Conservation (phyloP, 441 rosid genomes). For the Viola pubescens region DNA sequence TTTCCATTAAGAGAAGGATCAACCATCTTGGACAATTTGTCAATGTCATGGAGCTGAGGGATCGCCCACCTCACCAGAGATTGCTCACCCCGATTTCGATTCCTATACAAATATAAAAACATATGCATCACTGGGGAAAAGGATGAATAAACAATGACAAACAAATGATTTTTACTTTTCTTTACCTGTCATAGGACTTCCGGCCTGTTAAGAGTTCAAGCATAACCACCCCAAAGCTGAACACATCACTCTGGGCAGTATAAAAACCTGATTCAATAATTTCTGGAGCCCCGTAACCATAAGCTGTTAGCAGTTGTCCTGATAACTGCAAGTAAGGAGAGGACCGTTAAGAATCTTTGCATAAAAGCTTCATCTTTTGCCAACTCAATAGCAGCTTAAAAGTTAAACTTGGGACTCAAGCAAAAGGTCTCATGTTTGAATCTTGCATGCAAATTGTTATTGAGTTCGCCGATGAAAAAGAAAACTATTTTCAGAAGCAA, state of each 20-base stretch:
- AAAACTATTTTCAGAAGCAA: no score
- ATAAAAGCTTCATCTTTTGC: no score
- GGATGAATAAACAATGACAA: background rate
- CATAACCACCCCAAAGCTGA: constrained; percentile 97
- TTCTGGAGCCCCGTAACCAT: constrained; percentile 95
- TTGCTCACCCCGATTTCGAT: constrained; percentile 69
- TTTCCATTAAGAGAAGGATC: constrained; percentile 80
- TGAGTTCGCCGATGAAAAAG: no score
- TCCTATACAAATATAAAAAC: constrained; percentile 27
- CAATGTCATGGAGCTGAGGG: constrained; percentile 89
- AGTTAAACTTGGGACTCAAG: no score
- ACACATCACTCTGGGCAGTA: constrained; percentile 78
- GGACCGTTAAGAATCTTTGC: constrained; percentile 9
- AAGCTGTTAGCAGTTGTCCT: constrained; percentile 68
- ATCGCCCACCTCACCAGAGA: constrained; percentile 96
- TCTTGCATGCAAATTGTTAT: no score
- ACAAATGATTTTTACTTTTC: background rate
- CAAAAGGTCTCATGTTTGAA: no score
- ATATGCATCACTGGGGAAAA: background rate
- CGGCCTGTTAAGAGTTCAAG: constrained; percentile 92
- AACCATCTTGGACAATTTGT: constrained; percentile 88
- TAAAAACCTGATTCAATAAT: constrained; percentile 74
- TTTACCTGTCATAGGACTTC: constrained; percentile 73
- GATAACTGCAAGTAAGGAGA: constrained; percentile 55
- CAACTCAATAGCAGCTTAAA: no score